Conservation (phyloP, 2,329 filamentous ascomycete genomes). For the Fusarium oxysporum region DNA sequence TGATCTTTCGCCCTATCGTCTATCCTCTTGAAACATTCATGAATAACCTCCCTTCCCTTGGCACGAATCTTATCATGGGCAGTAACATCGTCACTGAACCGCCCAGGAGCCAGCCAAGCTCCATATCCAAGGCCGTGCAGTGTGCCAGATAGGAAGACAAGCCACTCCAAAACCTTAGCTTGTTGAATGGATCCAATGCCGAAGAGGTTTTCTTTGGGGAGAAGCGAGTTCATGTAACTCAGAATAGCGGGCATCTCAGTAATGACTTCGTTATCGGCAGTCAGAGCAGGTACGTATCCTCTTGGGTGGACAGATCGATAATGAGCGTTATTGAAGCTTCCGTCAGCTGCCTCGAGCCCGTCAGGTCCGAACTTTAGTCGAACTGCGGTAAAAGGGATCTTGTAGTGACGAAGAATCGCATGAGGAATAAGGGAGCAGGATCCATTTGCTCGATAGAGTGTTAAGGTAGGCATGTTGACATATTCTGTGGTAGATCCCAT, state of each 20-base stretch:
- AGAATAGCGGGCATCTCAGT: constrained; percentile 51
- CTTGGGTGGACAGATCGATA: constrained; percentile 48
- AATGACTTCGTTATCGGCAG: constrained; percentile 45
- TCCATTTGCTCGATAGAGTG: constrained; percentile 47
- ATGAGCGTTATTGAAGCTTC: constrained; percentile 45
- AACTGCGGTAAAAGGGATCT: constrained; percentile 41
- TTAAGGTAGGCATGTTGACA: constrained; percentile 35
- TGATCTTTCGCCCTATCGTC: not conserved
- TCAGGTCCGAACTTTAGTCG: constrained; percentile 32
- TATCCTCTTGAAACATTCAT: constrained; percentile 14
- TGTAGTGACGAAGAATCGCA: constrained; percentile 47
- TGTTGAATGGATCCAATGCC: constrained; percentile 36
- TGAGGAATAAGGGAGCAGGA: constrained; percentile 48
- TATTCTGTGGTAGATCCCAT: not conserved
- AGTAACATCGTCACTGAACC: constrained; percentile 43
- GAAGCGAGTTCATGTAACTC: constrained; percentile 47
- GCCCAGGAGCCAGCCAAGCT: constrained; percentile 39
- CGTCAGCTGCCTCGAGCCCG: constrained; percentile 45
- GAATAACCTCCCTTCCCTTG: not conserved
- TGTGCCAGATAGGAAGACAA: constrained; percentile 48
- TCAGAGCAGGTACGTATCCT: constrained; percentile 49
- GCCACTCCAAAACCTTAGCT: constrained; percentile 49
- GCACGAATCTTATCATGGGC: not conserved
- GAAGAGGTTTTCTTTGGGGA: constrained; percentile 32
- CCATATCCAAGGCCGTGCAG: constrained; percentile 48